Base-by-base conservation (phyloP, 805 yeast genomes). In the Saccharomycopsis sp. region DNA sequence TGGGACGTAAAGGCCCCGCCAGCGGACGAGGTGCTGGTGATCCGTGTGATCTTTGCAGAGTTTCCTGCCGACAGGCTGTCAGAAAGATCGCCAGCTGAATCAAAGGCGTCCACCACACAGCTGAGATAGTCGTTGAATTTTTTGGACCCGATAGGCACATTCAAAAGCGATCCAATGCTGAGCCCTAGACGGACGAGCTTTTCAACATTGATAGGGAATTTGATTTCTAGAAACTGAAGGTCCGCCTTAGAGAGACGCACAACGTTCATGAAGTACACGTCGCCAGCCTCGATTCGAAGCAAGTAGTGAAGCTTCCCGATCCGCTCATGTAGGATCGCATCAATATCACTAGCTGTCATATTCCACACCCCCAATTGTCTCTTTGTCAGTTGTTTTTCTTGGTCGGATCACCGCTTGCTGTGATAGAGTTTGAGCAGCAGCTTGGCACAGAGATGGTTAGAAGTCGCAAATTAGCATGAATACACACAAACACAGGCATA, bases 141-240 rank as follows among this genome's bases (percentile, higher is more conserved):
- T 16, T 16, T 34, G 24, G 53, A 29, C 7, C 52, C 24, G n/a
- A 58, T 23, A 5, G 55, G 61, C 29, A 37, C 47, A 24, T 52
- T 52, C 21, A 58, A 51, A 15, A 58, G n/a, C 2, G 57, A 48
- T 12, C 61, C 61, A 37, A 58, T 23, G 34, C 51, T 55, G n/a
- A 58, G 41, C 15, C 61, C 61, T 8, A 58, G 23, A 7, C 55
- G 20, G 9, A 58, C 41, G 3, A 58, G 16, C 3, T 21, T 24
- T 34, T 34, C 24, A 2, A 29, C 46, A 16, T 37, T 55, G n/a
- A 56, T 20, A 1, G 59, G 59, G 53, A 58, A 47, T 15, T 44
- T 16, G 5, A 3, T 40, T 34, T 55, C 58, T 15, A 57, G 41
- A 37, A 34, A 34, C 5, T 23, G 23, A 3, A 57, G 20, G 21